Conservation (phyloP, 495 filamentous ascomycete genomes). For the Aspergillus biplanus region DNA sequence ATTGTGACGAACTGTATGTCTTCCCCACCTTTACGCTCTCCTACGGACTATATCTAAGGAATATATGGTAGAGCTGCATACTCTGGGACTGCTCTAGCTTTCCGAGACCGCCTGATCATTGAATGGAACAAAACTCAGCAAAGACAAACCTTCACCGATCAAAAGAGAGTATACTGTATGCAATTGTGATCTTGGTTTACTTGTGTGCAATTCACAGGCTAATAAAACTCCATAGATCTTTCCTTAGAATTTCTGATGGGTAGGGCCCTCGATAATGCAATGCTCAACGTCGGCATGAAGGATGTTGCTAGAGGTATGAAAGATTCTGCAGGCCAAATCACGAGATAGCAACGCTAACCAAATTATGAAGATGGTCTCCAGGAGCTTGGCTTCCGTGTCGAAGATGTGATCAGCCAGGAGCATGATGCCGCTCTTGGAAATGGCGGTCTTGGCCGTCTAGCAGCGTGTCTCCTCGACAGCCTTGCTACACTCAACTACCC, state of each 20-base stretch:
- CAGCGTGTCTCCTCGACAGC: constrained; percentile 95
- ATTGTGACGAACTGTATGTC: constrained; percentile 84
- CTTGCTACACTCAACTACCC: constrained; percentile 92
- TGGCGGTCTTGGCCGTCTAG: constrained; percentile 90
- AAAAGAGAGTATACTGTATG: constrained; percentile 89
- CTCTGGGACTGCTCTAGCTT: constrained; percentile 84
- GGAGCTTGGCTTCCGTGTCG: constrained; percentile 93
- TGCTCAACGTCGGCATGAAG: constrained; percentile 93
- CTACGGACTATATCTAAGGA: not conserved
- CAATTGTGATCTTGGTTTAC: not conserved
- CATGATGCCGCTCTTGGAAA: constrained; percentile 97
- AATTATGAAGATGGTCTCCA: constrained; percentile 66
- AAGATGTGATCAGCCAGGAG: constrained; percentile 93
- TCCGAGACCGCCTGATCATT: constrained; percentile 89
- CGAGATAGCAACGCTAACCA: constrained; percentile 7
- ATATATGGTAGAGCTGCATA: constrained; percentile 70
- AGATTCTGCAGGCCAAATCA: not conserved
- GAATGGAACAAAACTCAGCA: constrained; percentile 99
- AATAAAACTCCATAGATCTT: constrained; percentile 57
- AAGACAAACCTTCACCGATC: constrained; percentile 84
- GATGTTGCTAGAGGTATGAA: constrained; percentile 72
- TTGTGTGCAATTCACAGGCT: not conserved
- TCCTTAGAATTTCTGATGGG: constrained; percentile 98
- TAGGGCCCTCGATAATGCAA: constrained; percentile 93
- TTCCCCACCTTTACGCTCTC: constrained; percentile 1